phyloP scores from a whole-genome alignment of 164 flowering plant genomes.

The Echeveria elegans region DNA sequence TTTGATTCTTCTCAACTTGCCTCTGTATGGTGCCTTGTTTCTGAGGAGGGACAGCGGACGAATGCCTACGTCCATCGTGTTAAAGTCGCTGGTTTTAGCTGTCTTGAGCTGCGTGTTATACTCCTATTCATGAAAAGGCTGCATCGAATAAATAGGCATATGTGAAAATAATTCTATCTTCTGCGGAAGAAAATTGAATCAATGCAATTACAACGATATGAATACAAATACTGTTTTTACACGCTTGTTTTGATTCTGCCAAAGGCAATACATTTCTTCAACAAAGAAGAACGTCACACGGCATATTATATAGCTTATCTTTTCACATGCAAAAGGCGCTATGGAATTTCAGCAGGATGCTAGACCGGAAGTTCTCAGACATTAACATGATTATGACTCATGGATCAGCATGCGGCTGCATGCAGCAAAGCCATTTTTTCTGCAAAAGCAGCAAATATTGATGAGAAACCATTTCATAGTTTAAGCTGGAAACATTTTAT shows the following conservation, averaged over 20 bases:
- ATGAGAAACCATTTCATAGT: not conserved
- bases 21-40: constrained; percentile 50
- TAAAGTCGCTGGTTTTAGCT: constrained; percentile 34
- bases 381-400: not conserved
- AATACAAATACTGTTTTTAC: not conserved
- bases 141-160: not conserved
- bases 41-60: constrained; percentile 56
- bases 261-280: not conserved
- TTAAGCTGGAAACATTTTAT: not conserved
- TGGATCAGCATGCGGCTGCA: constrained; percentile 2
- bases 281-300: not conserved
- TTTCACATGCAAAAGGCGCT: not conserved
- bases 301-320: not conserved
- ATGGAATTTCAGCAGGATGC: not conserved
- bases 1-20: constrained; percentile 43
- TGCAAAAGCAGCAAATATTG: not conserved
- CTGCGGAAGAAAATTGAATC: not conserved
- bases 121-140: not conserved
- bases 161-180: not conserved
- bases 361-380: not conserved
- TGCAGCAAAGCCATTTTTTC: constrained; percentile 5
- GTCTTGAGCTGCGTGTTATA: constrained; percentile 18
- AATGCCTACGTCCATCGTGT: constrained; percentile 37
- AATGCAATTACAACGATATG: not conserved
- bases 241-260: not conserved